Evolutionary conservation across 2,329 filamentous ascomycete species (phyloP), one percentile per base, ranked within the genome.

Genomic region (Talaromyces sp.): DNA sequence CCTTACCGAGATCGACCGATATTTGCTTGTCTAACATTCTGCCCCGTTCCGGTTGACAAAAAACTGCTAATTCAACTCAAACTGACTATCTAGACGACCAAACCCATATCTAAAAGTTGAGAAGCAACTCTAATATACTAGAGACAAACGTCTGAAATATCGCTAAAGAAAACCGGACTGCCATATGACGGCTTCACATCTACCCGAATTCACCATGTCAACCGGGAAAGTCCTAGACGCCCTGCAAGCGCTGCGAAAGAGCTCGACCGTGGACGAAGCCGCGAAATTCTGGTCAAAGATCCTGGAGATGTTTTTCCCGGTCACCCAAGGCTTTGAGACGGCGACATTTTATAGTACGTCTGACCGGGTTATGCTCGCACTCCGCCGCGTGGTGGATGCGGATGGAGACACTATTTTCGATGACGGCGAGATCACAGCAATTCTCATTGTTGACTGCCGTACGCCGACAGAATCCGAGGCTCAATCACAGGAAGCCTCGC

Each of bases 261-360:
- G 57, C 61, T 56, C 61, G n/a, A 56, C 57, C 6, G 59, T 44
- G 16, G 52, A 42, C 28, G 52, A 62, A 27, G 52, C 59, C 23
- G 40, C 61, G 18, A 31, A 14, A 28, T 55, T 62, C 52, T 62
- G 57, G 57, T 34, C 55, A 16, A 34, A 57, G 10, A 52, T 62
- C 10, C 42, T 62, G 7, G 31, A 42, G 3, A 36, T 59, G 12
- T 59, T 62, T 52, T 59, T 62, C n/a, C 61, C 61, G n/a, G 34
- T 28, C 18, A 31, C 44, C 33, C 42, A 57, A 23, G 61, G 61
- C 10, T 62, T 62, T 8, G 52, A 47, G 18, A 42, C 33, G 8
- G 44, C 34, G 16, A 27, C 27, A 7, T 18, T 51, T 28, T 16
- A 56, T 16, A 56, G 52, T 2, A 56, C 27, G 0, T 16, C 31